A percentile compares a stretch with the other conserved stretches of the same genome.
Conservation (phyloP, 805 yeast genomes). For the Sugiyamaella mastotermitis region DNA sequence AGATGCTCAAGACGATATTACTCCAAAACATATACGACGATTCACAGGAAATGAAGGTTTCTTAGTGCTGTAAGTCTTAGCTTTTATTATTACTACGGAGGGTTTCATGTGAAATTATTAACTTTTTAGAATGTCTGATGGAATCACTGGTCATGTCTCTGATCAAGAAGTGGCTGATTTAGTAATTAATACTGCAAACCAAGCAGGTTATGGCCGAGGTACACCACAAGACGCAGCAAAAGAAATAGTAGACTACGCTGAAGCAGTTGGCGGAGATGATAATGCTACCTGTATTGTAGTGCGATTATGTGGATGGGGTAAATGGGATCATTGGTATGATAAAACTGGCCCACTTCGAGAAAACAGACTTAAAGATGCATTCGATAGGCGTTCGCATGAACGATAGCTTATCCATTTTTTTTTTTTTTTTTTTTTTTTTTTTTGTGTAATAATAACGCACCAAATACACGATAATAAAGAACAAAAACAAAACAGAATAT, state of each 20-base stretch:
- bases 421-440: constrained; percentile 5
- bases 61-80: too few relatives aligned
- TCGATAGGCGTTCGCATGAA: too few relatives aligned
- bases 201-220: constrained; percentile 57
- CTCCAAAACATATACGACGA: constrained; percentile 27
- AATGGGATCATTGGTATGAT: constrained; percentile 64
- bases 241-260: constrained; percentile 78
- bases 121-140: constrained; percentile 67
- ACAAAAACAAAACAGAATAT: neutral
- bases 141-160: constrained; percentile 69
- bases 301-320: constrained; percentile 85
- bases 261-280: constrained; percentile 86
- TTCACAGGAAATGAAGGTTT: constrained; percentile 86
- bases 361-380: too few relatives aligned
- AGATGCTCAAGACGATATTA: neutral
- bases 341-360: constrained; percentile 79
- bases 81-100: neutral
- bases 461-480: constrained; percentile 2
- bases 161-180: constrained; percentile 93
- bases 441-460: too few relatives aligned
- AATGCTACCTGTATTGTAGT: constrained; percentile 90
- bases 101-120: neutral
- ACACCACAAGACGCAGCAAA: constrained; percentile 82
- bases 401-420: too few relatives aligned
- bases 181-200: constrained; percentile 54